These are phyloP conservation scores for Beauveria scarabaeidicola DNA, from an alignment of 2,329 filamentous ascomycete species.

Conservation along the genomic window DNA sequence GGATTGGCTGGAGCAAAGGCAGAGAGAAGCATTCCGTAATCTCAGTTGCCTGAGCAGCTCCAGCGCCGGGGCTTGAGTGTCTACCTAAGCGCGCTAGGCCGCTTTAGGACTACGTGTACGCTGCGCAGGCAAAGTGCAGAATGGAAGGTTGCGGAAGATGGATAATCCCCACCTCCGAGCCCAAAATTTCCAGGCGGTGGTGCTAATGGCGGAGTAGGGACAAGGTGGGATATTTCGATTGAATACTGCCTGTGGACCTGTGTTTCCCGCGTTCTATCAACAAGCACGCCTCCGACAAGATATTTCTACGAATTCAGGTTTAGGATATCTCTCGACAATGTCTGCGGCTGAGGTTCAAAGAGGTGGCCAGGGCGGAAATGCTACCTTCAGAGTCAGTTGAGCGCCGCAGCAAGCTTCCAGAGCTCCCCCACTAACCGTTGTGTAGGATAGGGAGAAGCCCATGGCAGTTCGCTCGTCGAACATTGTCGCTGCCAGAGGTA, in stretches of 20 bases:
- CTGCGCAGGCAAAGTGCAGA: conserved; percentile 2
- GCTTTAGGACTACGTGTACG: conserved; percentile 13
- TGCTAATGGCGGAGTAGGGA: conserved; percentile 28
- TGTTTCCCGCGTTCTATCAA: conserved; percentile 22
- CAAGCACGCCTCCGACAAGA: conserved; percentile 15
- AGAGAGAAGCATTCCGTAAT: conserved; percentile 32
- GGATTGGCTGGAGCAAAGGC: conserved; percentile 23
- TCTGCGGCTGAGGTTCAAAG: conserved; percentile 28
- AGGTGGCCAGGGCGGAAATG: conserved; percentile 38
- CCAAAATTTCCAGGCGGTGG: conserved; percentile 31
- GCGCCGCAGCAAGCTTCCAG: conserved; percentile 20
- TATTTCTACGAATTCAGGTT: not conserved
- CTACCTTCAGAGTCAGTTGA: conserved; percentile 47
- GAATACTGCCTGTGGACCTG: conserved; percentile 23
- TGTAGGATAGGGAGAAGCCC: conserved; percentile 90
- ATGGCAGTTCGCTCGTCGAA: conserved; percentile 93
- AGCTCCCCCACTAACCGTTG: conserved; percentile 30
- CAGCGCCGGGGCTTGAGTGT: conserved; percentile 20
- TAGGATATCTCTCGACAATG: conserved; percentile 34
- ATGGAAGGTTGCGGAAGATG: conserved; percentile 25
- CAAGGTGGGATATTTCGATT: conserved; percentile 30
- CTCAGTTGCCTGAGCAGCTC: conserved; percentile 32
- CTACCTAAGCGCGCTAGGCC: conserved; percentile 18
- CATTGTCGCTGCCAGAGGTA: conserved; percentile 94
- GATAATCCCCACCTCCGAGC: conserved; percentile 31